phyloP scores from a whole-genome alignment of 1,284 basidiomycete genomes.

The Ceratobasidium sp. region DNA sequence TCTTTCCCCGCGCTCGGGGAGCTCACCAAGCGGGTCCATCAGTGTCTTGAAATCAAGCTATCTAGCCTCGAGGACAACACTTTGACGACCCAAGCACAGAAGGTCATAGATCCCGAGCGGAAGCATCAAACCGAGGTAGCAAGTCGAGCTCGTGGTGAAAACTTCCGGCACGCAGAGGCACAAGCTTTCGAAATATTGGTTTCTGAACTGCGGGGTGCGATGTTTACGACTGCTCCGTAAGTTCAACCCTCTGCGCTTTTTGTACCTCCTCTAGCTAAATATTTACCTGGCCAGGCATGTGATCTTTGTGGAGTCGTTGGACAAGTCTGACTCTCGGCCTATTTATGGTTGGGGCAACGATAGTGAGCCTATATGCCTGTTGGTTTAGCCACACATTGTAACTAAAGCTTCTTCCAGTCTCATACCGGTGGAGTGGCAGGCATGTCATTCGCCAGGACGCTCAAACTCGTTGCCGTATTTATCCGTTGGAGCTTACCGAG shows the following conservation, averaged over 20 bases:
- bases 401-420: background rate
- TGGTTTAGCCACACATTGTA: background rate
- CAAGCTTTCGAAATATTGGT: conserved; percentile 14
- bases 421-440: conserved; percentile 19
- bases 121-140: background rate
- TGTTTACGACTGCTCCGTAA: background rate
- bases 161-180: background rate
- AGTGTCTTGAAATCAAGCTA: background rate
- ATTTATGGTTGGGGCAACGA: background rate
- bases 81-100: background rate
- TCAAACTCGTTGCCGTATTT: conserved; percentile 29
- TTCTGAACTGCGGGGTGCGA: conserved; percentile 8
- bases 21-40: background rate
- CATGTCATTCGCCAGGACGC: background rate
- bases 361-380: background rate
- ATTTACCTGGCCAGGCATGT: background rate
- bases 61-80: background rate
- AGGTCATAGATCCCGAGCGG: conserved; percentile 1
- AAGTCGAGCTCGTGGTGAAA: background rate
- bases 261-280: background rate
- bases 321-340: background rate
- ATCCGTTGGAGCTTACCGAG: conserved; percentile 45
- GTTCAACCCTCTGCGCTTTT: background rate
- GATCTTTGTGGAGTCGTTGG: background rate
- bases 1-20: background rate